phyloP scores from a whole-genome alignment of 345 rosid species.

The Euphorbia pulcherrima region DNA sequence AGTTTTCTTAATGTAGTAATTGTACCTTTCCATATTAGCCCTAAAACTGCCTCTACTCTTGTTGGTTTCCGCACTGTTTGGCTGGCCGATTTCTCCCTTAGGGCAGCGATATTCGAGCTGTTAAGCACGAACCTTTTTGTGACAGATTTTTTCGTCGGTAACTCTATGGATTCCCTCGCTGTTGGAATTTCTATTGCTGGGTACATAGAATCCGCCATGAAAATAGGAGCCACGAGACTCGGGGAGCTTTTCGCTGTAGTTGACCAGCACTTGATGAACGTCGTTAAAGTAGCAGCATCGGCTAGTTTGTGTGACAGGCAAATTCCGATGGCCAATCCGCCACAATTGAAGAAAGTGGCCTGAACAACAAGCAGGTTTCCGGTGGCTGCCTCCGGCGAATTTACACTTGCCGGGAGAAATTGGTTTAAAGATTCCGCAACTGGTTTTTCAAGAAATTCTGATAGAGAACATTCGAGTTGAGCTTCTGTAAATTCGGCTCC shows the following conservation, averaged over 20 bases:
- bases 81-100: slow-evolving; percentile 7
- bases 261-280: slow-evolving; percentile 31
- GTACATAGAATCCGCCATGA: slow-evolving; percentile 19
- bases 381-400: slow-evolving; percentile 10
- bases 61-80: slow-evolving; percentile 9
- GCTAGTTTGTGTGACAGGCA: slow-evolving; percentile 21
- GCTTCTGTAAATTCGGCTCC: slow-evolving; percentile 40
- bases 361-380: slow-evolving; percentile 17
- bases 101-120: neutral
- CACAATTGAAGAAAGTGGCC: slow-evolving; percentile 29
- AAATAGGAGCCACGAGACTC: neutral
- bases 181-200: slow-evolving; percentile 17
- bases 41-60: slow-evolving; percentile 15
- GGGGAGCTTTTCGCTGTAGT: neutral
- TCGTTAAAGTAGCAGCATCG: slow-evolving; percentile 16
- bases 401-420: slow-evolving; percentile 24
- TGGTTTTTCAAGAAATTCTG: slow-evolving; percentile 25
- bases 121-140: slow-evolving; percentile 20
- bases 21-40: slow-evolving; percentile 17
- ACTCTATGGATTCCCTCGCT: neutral
- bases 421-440: slow-evolving; percentile 10
- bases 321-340: slow-evolving; percentile 23
- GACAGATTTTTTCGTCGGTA: neutral
- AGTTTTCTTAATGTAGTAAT: neutral
- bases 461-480: slow-evolving; percentile 18